Evolutionary conservation across 345 rosid genomes (phyloP).

Genomic region (Populus davidiana): DNA sequence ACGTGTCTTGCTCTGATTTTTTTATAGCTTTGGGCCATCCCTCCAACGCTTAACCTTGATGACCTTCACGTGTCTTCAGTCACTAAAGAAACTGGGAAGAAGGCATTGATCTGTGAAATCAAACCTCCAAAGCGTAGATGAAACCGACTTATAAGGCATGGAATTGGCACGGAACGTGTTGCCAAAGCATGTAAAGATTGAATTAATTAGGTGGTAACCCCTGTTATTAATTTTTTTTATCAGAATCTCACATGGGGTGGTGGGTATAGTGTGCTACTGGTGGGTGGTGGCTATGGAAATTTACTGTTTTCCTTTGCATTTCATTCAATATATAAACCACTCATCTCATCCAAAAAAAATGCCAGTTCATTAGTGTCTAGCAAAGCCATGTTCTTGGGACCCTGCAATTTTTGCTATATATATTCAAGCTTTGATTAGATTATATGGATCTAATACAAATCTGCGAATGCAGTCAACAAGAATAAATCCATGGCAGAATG

Average conservation of each 20-base stretch:
- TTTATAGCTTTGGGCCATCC: neutral
- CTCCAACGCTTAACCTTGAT: neutral
- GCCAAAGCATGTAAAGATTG: conserved; percentile 14
- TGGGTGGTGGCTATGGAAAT: neutral
- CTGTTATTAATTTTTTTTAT: neutral
- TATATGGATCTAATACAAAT: neutral
- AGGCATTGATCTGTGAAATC: neutral
- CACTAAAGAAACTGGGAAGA: conserved; percentile 9
- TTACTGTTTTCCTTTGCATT: conserved; percentile 5
- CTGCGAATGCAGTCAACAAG: neutral
- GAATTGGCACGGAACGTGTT: conserved; percentile 31
- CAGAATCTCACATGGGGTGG: conserved; percentile 44
- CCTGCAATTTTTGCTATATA: neutral
- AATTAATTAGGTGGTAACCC: neutral
- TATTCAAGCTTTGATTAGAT: neutral
- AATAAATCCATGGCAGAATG: neutral
- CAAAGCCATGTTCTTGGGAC: neutral
- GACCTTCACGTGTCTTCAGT: conserved; percentile 3
- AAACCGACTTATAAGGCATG: conserved; percentile 22
- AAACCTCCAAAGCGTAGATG: neutral
- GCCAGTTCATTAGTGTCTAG: neutral
- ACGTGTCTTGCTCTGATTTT: neutral
- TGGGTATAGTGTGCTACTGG: neutral
- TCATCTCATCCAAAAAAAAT: neutral
- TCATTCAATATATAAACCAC: neutral